These are phyloP conservation scores for Globisporangium nunn DNA, from an alignment of 352 stramenopile species.

Conservation along the genomic window DNA sequence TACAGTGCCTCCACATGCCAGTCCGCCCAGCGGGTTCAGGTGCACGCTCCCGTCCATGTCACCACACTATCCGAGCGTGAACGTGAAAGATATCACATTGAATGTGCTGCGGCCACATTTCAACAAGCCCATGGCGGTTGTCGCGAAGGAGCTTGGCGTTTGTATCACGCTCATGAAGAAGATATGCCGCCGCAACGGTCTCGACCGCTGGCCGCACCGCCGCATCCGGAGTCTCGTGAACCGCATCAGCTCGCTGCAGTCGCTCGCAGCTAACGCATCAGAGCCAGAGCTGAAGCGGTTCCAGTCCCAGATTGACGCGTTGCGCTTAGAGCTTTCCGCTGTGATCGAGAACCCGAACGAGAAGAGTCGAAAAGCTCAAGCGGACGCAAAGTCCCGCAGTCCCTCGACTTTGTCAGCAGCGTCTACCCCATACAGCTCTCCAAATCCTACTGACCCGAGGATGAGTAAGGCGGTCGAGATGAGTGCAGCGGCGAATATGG, in stretches of 20 bases:
- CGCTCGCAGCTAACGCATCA: slow-evolving; percentile 41
- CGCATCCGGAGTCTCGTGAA: slow-evolving; percentile 80
- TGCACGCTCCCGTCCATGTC: slow-evolving; percentile 36
- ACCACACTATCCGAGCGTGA: slow-evolving; percentile 17
- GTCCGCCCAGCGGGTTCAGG: slow-evolving; percentile 25
- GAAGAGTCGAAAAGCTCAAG: slow-evolving; percentile 74
- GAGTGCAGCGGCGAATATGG: background rate
- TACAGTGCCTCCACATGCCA: slow-evolving; percentile 14
- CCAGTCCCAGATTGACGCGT: slow-evolving; percentile 43
- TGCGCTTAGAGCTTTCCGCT: slow-evolving; percentile 61
- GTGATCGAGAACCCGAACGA: slow-evolving; percentile 84
- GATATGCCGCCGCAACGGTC: slow-evolving; percentile 76
- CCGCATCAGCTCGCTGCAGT: slow-evolving; percentile 69
- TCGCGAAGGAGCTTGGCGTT: slow-evolving; percentile 76
- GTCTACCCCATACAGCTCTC: background rate
- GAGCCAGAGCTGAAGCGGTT: slow-evolving; percentile 56
- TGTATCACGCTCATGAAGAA: slow-evolving; percentile 88
- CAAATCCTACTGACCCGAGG: background rate
- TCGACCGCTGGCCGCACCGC: slow-evolving; percentile 76
- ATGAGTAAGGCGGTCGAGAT: background rate
- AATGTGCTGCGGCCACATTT: slow-evolving; percentile 79
- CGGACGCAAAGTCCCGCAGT: slow-evolving; percentile 38
- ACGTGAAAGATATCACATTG: slow-evolving; percentile 72
- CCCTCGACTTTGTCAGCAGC: slow-evolving; percentile 9
- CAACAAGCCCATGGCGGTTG: slow-evolving; percentile 78